Evolutionary conservation across 1,139 yeast species (phyloP).

Genomic region (Blastobotrys arbuscula): DNA sequence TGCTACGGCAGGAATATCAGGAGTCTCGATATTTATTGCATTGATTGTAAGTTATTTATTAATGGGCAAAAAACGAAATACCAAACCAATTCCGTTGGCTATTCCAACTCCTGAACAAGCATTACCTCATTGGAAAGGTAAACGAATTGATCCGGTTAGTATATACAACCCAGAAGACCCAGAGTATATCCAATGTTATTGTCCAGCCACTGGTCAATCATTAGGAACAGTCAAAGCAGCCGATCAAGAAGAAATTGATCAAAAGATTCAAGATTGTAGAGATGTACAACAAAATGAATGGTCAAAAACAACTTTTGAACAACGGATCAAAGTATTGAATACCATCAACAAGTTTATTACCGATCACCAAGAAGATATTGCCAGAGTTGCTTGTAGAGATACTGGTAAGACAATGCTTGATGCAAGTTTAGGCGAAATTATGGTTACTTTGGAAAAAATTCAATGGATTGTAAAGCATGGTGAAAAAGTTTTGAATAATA

Average conservation of each 20-base stretch:
- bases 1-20: neutral
- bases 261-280: slow-evolving; percentile 49
- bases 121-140: slow-evolving; percentile 89
- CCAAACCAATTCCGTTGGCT: slow-evolving; percentile 11
- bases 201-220: slow-evolving; percentile 94
- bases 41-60: slow-evolving; percentile 13
- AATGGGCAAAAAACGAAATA: slow-evolving; percentile 7
- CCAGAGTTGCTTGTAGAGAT: slow-evolving; percentile 90
- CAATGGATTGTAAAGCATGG: slow-evolving; percentile 88
- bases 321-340: slow-evolving; percentile 63
- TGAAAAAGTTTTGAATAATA: slow-evolving; percentile 53
- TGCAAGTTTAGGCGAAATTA: slow-evolving; percentile 88
- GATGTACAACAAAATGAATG: slow-evolving; percentile 57
- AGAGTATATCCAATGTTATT: slow-evolving; percentile 67
- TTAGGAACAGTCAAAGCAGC: slow-evolving; percentile 67
- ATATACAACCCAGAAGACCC: slow-evolving; percentile 55
- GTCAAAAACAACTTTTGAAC: slow-evolving; percentile 52
- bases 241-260: slow-evolving; percentile 63
- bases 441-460: slow-evolving; percentile 88
- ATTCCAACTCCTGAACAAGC: slow-evolving; percentile 66
- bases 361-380: slow-evolving; percentile 79
- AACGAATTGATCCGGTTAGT: slow-evolving; percentile 58
- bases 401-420: slow-evolving; percentile 94
- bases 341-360: slow-evolving; percentile 68
- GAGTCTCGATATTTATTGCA: slow-evolving; percentile 4